Evolutionary conservation across 192 early-diverging fungal species (phyloP).

Genomic region (Coemansia sp.): DNA sequence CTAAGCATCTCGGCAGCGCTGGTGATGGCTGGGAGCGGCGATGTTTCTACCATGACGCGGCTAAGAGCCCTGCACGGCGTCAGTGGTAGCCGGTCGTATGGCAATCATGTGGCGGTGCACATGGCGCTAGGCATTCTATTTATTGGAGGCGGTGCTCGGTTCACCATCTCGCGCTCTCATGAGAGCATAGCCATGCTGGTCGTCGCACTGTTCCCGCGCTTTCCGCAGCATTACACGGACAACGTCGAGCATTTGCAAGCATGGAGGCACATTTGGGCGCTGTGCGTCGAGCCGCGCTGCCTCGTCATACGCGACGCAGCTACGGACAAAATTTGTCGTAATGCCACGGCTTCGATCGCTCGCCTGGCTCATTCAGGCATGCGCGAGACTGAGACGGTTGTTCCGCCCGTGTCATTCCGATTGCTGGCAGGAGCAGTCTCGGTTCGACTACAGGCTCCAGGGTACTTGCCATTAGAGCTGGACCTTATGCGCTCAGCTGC

Average conservation of each 20-base stretch:
- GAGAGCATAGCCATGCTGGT: conserved; percentile 39
- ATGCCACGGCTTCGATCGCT: conserved; percentile 17
- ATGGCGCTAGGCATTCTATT: conserved; percentile 48
- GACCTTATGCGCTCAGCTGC: conserved; percentile 7
- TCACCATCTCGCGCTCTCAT: conserved; percentile 31
- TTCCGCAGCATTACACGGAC: conserved; percentile 36
- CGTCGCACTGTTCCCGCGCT: conserved; percentile 43
- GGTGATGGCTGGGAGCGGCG: conserved; percentile 81
- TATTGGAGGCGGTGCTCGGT: conserved; percentile 44
- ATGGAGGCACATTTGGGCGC: conserved; percentile 51
- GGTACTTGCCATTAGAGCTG: conserved; percentile 27
- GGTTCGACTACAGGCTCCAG: conserved; percentile 23
- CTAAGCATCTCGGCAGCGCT: conserved; percentile 60
- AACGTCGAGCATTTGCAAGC: conserved; percentile 51
- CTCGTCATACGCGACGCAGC: conserved; percentile 35
- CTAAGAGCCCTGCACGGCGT: conserved; percentile 58
- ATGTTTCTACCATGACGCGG: conserved; percentile 60
- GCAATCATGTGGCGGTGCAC: conserved; percentile 50
- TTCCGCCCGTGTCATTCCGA: conserved; percentile 24
- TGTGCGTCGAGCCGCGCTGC: conserved; percentile 45
- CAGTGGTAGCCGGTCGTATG: conserved; percentile 29
- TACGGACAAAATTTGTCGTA: conserved; percentile 25
- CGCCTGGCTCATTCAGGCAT: background rate
- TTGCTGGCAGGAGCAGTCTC: conserved; percentile 4
- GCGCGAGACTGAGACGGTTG: background rate